Conservation (phyloP, 2,329 filamentous ascomycete genomes). For the Bimuria novae-zelandiae region DNA sequence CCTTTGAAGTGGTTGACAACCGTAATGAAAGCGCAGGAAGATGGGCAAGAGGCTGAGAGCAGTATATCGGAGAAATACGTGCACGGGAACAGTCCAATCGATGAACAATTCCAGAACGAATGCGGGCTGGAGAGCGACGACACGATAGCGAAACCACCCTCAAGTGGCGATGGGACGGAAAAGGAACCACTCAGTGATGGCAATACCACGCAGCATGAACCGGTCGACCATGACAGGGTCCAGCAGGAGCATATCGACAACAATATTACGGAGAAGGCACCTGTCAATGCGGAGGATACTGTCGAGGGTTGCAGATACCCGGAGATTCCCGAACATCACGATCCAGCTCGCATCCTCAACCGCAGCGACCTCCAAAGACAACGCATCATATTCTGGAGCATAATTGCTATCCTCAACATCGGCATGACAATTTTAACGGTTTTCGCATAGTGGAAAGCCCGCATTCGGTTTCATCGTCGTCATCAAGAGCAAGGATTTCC, state of each 20-base stretch:
- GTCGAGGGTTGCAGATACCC: constrained; percentile 5
- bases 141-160: too few species aligned
- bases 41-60: too few species aligned
- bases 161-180: background rate
- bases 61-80: too few species aligned
- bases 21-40: too few species aligned
- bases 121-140: too few species aligned
- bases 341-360: background rate
- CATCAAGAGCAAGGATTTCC: constrained; percentile 6
- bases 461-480: constrained; percentile 4
- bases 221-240: background rate
- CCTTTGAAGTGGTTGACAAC: too few species aligned
- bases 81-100: too few species aligned
- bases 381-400: background rate
- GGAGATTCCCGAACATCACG: background rate
- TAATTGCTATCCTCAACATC: constrained; percentile 1
- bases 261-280: background rate
- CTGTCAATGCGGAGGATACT: background rate
- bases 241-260: background rate
- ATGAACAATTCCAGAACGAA: too few species aligned
- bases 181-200: background rate
- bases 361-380: background rate
- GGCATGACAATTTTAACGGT: constrained; percentile 1
- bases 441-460: background rate
- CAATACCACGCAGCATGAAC: background rate